A percentile compares a stretch with the other conserved stretches of the same genome.
Evolutionary conservation across 148 eudicot genomes (phyloP).

Genomic region (Camellia sinensis): DNA sequence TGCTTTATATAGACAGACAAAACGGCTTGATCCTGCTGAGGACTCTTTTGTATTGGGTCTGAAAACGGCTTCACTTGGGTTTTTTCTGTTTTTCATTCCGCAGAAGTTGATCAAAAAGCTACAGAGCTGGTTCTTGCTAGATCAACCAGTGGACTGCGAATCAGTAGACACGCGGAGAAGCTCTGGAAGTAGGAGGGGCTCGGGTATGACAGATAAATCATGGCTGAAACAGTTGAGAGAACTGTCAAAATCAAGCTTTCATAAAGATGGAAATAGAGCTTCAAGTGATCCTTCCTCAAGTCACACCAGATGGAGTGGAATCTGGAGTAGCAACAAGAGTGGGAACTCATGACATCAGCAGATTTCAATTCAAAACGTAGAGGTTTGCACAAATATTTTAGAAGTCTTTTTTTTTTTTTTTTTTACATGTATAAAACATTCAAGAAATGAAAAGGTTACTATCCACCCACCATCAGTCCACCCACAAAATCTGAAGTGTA

Average conservation of each 20-base stretch:
- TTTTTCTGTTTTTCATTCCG: conserved; percentile 48
- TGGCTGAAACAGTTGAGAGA: conserved; percentile 84
- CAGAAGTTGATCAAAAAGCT: conserved; percentile 41
- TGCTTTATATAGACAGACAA: conserved; percentile 62
- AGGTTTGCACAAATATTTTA: conserved; percentile 68
- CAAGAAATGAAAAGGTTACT: no score
- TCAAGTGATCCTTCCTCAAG: conserved; percentile 61
- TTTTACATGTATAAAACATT: no score
- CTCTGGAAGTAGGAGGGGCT: conserved; percentile 44
- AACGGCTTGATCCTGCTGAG: conserved; percentile 46
- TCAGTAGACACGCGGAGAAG: conserved; percentile 29
- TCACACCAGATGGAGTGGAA: conserved; percentile 34
- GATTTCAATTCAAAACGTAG: conserved; percentile 63
- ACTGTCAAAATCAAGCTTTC: conserved; percentile 67
- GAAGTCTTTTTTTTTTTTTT: conserved; percentile 77
- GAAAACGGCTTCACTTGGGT: conserved; percentile 50
- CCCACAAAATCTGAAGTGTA: not conserved
- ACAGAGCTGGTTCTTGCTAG: conserved; percentile 29
- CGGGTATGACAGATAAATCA: conserved; percentile 50
- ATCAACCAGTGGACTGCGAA: conserved; percentile 18
- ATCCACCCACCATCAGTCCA: not conserved
- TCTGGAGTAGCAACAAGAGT: conserved; percentile 64
- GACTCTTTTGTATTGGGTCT: conserved; percentile 52
- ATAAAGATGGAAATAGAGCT: conserved; percentile 37
- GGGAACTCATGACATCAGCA: conserved; percentile 63